Evolutionary conservation across 106 monocot genomes (phyloP), one percentile per base, ranked within the genome.

Genomic region (Amphibolis antarctica): DNA sequence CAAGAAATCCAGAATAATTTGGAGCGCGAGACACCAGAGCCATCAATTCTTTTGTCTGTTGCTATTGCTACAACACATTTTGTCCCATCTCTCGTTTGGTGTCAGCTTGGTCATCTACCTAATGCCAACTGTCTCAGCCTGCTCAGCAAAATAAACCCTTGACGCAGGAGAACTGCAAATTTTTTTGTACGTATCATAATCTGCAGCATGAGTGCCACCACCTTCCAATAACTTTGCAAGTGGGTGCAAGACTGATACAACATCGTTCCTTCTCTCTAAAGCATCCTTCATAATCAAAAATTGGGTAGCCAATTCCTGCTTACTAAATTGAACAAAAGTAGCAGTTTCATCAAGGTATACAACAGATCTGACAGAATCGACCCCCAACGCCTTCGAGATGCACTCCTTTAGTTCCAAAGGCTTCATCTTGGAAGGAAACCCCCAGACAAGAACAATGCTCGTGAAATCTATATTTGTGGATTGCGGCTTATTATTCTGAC

Each of bases 401-500:
- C 72, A 87, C 0, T 76, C 82, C 58, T 81, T 82, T 12, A 98
- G 4, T 52, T 87, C 82, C 15, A 64, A 71, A 51, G 82, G 74
- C 44, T 76, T 85, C 0, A 91, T 28, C 28, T 78, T 76, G 13
- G 78, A 72, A 9, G 70, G 57, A 58, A 91, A 98, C 13, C 90
- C 90, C 98, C 98, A 98, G 51, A 98, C 0, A 28, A 98, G 60
- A 10, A 85, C 72, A 61, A 85, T 73, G 42, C 81, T 90, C 19
- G 68, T n/a, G 64, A 79, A 82, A 9, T 80, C 55, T 25, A 78
- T 74, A 12, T 61, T 68, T 9, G 76, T 81, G 60, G 75, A 82
- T 66, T 73, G 86, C 11, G 67, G 68, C 64, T 75, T 90, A 54
- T 78, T 75, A 28, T 18, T 10, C 28, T 53, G 63, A 28, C 12